Evolutionary conservation across 768 basidiomycete genomes (phyloP).

Genomic region (Boletales sp.): DNA sequence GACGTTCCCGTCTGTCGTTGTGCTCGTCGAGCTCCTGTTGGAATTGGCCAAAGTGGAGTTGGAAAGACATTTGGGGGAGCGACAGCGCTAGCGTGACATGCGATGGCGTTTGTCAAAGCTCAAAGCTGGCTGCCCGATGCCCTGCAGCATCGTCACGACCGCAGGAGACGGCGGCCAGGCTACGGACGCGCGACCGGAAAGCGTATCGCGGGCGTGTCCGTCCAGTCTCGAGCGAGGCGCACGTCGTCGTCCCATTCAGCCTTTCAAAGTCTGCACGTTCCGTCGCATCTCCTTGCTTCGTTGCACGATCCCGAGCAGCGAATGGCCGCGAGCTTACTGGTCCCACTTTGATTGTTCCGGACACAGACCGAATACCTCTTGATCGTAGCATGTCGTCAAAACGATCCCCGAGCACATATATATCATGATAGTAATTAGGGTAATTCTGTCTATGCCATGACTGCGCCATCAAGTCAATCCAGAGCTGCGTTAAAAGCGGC

Average conservation of each 20-base stretch:
- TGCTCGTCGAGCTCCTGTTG: conserved; percentile 74
- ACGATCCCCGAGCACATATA: conserved; percentile 25
- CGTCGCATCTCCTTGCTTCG: conserved; percentile 68
- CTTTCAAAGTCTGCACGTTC: conserved; percentile 32
- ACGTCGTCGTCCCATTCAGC: too few species aligned
- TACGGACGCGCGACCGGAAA: too few species aligned
- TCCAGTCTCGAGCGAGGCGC: too few species aligned
- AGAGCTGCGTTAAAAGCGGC: conserved; percentile 41
- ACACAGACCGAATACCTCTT: too few species aligned
- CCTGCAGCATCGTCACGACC: conserved; percentile 53
- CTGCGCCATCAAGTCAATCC: conserved; percentile 16
- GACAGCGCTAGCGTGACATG: too few species aligned
- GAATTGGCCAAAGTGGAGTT: conserved; percentile 52
- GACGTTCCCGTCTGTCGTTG: conserved; percentile 83
- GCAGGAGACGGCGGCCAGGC: too few species aligned
- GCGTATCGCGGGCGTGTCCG: too few species aligned
- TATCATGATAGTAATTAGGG: not conserved
- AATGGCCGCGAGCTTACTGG: conserved; percentile 63
- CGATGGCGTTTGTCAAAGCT: too few species aligned
- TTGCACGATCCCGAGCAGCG: conserved; percentile 60
- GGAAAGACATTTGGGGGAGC: conserved; percentile 7
- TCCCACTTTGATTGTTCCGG: conserved; percentile 39
- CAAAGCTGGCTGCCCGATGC: conserved; percentile 56
- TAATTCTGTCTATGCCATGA: not conserved
- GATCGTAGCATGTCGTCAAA: too few species aligned